Conservation (phyloP, 1,284 basidiomycete species). For the Fistulina hepatica region DNA sequence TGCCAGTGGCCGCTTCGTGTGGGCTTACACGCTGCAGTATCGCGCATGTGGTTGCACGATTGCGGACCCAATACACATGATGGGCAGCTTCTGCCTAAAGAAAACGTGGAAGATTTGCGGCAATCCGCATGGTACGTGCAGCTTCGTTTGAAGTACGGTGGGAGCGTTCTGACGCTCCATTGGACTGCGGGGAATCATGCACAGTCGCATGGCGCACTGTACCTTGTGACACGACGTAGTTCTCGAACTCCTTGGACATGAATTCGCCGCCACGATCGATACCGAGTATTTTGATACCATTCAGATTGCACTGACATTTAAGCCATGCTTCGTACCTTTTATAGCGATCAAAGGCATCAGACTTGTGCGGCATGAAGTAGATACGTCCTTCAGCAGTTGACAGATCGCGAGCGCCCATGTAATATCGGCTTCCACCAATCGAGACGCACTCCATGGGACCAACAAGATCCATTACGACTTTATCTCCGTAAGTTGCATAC, state of each 20-base stretch:
- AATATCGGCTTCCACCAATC: constrained; percentile 4
- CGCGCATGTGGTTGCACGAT: constrained; percentile 6
- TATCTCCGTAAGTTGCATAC: constrained; percentile 3
- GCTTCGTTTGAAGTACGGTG: constrained; percentile 21
- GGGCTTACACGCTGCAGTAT: constrained; percentile 11
- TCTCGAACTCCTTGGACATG: constrained; percentile 14
- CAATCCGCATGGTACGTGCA: constrained; percentile 13
- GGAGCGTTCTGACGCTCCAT: constrained; percentile 22
- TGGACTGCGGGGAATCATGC: constrained; percentile 23
- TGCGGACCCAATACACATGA: constrained; percentile 7
- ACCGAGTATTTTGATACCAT: constrained; percentile 16
- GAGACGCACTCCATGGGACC: constrained; percentile 6
- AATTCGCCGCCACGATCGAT: constrained; percentile 21
- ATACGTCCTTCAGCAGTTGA: constrained; percentile 10
- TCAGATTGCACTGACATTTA: constrained; percentile 10
- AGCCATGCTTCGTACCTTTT: constrained; percentile 14
- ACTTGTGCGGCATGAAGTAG: constrained; percentile 14
- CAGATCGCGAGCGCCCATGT: constrained; percentile 2
- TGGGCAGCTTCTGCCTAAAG: constrained; percentile 6
- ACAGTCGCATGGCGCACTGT: constrained; percentile 19
- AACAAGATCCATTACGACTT: constrained; percentile 3
- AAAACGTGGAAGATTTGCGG: constrained; percentile 1
- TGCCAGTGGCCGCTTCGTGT: constrained; percentile 12
- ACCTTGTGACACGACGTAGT: constrained; percentile 16
- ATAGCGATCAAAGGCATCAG: constrained; percentile 14